These are phyloP conservation scores for Salmacisia buchloeana DNA, from an alignment of 1,284 basidiomycete species.

Conservation along the genomic window DNA sequence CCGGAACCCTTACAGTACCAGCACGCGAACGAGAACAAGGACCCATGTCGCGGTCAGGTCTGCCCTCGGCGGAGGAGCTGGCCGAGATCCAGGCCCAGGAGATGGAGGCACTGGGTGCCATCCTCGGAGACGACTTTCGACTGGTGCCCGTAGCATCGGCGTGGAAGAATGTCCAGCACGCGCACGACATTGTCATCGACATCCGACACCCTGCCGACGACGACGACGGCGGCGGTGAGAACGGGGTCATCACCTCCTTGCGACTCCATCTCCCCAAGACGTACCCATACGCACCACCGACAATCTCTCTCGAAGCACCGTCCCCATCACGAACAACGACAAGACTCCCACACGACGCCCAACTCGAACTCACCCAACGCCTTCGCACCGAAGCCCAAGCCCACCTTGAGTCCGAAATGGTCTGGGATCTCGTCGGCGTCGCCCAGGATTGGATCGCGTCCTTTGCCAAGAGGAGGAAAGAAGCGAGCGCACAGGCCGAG, in stretches of 20 bases:
- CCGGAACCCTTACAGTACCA: too few species aligned
- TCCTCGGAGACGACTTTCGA: slow-evolving; percentile 37
- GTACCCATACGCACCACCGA: slow-evolving; percentile 36
- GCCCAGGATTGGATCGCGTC: slow-evolving; percentile 42
- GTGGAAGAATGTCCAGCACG: slow-evolving; percentile 24
- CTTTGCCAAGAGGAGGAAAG: slow-evolving; percentile 21
- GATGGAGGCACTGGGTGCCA: slow-evolving; percentile 39
- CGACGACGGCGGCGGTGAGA: slow-evolving; percentile 31
- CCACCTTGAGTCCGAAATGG: slow-evolving; percentile 48
- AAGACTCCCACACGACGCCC: slow-evolving; percentile 19
- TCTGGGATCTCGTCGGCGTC: slow-evolving; percentile 47
- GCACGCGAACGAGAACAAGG: too few species aligned
- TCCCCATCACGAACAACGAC: slow-evolving; percentile 20
- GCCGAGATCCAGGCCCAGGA: slow-evolving; percentile 38
- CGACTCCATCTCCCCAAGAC: slow-evolving; percentile 36
- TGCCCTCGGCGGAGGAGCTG: slow-evolving; percentile 24
- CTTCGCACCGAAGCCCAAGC: slow-evolving; percentile 25
- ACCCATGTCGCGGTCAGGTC: too few species aligned
- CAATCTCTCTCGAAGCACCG: slow-evolving; percentile 26
- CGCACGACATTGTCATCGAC: slow-evolving; percentile 34
- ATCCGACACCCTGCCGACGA: slow-evolving; percentile 36
- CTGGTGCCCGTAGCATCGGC: slow-evolving; percentile 24
- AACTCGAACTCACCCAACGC: slow-evolving; percentile 24
- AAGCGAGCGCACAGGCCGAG: slow-evolving; percentile 21
- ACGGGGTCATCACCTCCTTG: slow-evolving; percentile 29